phyloP scores from a whole-genome alignment of 2,329 filamentous ascomycete genomes.

The Hymenoscyphus repandus region DNA sequence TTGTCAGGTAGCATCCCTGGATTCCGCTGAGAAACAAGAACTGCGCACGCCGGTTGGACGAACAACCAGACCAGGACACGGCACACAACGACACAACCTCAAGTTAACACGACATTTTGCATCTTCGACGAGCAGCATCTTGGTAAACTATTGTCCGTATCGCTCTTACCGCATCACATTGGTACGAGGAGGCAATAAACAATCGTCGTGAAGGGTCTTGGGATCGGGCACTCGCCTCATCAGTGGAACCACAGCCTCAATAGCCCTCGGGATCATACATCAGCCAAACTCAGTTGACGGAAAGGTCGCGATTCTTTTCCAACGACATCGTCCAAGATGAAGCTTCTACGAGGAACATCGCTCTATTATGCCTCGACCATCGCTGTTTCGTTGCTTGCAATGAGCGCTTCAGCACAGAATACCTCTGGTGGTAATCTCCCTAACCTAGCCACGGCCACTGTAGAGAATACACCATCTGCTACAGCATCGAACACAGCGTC shows the following conservation, averaged over 20 bases:
- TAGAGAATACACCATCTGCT: slow-evolving; percentile 13
- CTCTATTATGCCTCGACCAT: slow-evolving; percentile 14
- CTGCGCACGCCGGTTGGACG: neutral
- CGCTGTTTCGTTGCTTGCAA: slow-evolving; percentile 16
- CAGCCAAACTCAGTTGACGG: neutral
- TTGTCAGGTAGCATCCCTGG: neutral
- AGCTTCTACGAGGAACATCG: slow-evolving; percentile 12
- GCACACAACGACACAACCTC: neutral
- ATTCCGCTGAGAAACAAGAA: slow-evolving; percentile 1
- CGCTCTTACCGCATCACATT: neutral
- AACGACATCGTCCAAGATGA: slow-evolving; percentile 17
- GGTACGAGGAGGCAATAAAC: neutral
- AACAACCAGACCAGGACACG: neutral
- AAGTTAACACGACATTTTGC: neutral
- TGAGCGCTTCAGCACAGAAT: slow-evolving; percentile 12
- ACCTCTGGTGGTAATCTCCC: slow-evolving; percentile 11
- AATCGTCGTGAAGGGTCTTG: neutral
- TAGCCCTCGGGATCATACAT: neutral
- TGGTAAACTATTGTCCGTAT: neutral
- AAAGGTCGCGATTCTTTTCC: neutral
- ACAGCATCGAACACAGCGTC: slow-evolving; percentile 10
- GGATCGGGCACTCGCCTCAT: slow-evolving; percentile 7
- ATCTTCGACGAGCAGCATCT: neutral
- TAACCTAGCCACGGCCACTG: slow-evolving; percentile 16
- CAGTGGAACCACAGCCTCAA: slow-evolving; percentile 3